Evolutionary conservation across 371 early-diverging fungal genomes (phyloP), one percentile per base, ranked within the genome.

Genomic region (Mortierella sp.): DNA sequence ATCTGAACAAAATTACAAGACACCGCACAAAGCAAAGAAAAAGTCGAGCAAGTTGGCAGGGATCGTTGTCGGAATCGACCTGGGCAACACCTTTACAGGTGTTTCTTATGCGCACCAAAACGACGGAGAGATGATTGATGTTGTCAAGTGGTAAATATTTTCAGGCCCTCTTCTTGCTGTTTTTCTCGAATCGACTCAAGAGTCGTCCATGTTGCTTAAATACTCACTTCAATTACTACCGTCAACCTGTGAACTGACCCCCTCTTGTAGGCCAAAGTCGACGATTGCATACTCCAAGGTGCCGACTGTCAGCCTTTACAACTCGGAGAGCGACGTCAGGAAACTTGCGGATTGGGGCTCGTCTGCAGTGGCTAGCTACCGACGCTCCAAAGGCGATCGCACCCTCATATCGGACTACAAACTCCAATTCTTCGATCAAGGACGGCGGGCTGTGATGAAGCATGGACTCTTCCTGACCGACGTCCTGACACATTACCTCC

Each of bases 51-150:
- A 70, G 37, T 64, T 71, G 72, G 74, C 69, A 11, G 82, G 82
- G 31, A 86, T 86, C 11, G 86, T 86, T 5, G 82, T 86, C 11
- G 86, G 86, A 3, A 86, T 86, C 54, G 86, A 86, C 53, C 79
- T 86, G 43, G 86, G 86, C 50, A 86, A 86, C 77, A 81, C 86
- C 0, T 86, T 76, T 31, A 86, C 86, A 10, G 86, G 74, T 34
- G 79, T 86, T 16, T 86, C 86, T 6, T 86, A 86, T 70, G 75
- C 86, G 13, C 82, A 86, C 51, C 81, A 76, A 59, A 79, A 53
- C 48, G 82, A 81, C 14, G 86, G 86, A 26, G 86, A 86, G 57
- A 81, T 86, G 81, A 86, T 86, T 72, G 86, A 86, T 34, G 71
- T 86, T 57, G 86, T 86, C 50, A 86, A 86, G 34, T 86, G 86